Evolutionary conservation across 306 rosid genomes (phyloP), one percentile per base, ranked within the genome.

Genomic region (Cicer cuneatum): DNA sequence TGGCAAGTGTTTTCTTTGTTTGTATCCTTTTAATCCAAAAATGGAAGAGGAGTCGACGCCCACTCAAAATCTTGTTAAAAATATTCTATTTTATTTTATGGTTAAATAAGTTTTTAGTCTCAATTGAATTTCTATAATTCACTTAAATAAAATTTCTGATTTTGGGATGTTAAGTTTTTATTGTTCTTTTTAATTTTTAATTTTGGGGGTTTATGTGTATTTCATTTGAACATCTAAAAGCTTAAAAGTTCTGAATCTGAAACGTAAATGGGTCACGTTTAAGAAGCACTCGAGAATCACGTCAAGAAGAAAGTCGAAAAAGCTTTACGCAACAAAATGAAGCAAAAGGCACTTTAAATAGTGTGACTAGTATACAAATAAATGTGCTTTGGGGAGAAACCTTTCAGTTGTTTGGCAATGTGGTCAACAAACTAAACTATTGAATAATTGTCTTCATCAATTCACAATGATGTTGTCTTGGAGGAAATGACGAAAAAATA

Each of bases 241-340:
- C 5, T 29, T 29, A 29, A 29, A 29, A 3, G 0, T 6, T 13
- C 56, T 59, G 37, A 58, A 58, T 66, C 81, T 39, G n/a, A 59
- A 77, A 69, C 29, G 8, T 39, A 49, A 51, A 94, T 92, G 99
- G 93, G 97, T 5, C 84, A 79, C 80, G 38, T 92, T 37, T 87
- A 92, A 78, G 90, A 94, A 53, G 97, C 99, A 49, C 96, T 96
- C 43, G 85, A 92, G 61, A 94, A 94, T 85, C 96, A 92, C 67
- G 99, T 92, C 46, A 94, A 94, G 95, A 94, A 94, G 96, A 94
- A 94, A 76, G 99, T 85, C 2, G 99, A 92, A 82, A 96, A 90
- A 92, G 96, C 98, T 64, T 69, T 94, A 68, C 85, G 96, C 24
- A 92, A 96, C 87, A 94, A 92, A 85, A 94, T 94, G 99, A 94